These are phyloP conservation scores for Dinochytrium kinnereticum DNA, from an alignment of 371 early-diverging fungal species.

Conservation along the genomic window DNA sequence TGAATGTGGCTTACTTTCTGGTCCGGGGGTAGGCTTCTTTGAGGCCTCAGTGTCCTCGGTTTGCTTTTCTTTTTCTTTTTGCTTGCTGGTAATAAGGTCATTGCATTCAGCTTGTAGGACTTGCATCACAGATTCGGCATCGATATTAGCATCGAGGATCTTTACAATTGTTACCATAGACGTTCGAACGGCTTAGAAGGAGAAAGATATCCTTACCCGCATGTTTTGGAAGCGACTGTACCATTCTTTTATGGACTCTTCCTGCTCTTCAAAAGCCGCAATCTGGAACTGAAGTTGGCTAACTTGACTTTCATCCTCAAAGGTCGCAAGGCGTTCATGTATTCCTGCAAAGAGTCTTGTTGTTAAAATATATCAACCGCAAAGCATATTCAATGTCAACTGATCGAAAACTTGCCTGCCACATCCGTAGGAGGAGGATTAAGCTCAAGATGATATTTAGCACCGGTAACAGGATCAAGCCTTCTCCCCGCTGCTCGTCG, in stretches of 20 bases:
- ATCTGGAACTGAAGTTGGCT: conserved; percentile 57
- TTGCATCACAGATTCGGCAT: conserved; percentile 18
- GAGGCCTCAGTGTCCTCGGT: conserved; percentile 4
- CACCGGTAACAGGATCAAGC: conserved; percentile 53
- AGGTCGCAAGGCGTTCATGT: conserved; percentile 45
- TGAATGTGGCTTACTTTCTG: conserved; percentile 17
- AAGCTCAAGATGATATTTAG: conserved; percentile 56
- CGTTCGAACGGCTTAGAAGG: background rate
- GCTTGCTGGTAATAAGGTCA: conserved; percentile 40
- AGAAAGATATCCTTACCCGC: conserved; percentile 26
- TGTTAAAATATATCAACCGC: conserved; percentile 12
- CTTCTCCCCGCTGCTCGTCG: conserved; percentile 51
- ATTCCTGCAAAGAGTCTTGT: too few relatives aligned
- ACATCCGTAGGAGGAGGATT: conserved; percentile 55
- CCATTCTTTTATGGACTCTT: conserved; percentile 57
- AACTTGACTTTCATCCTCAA: conserved; percentile 46
- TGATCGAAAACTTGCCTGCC: conserved; percentile 32
- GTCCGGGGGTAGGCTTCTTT: conserved; percentile 3
- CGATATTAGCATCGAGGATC: conserved; percentile 39
- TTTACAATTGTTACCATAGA: conserved; percentile 10
- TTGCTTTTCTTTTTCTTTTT: conserved; percentile 38
- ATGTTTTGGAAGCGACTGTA: conserved; percentile 52
- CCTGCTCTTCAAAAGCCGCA: conserved; percentile 56
- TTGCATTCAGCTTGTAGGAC: conserved; percentile 22
- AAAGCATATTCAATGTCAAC: background rate